These are phyloP conservation scores for Eutrema heterophyllum DNA, from an alignment of 345 rosid species.

Conservation along the genomic window DNA sequence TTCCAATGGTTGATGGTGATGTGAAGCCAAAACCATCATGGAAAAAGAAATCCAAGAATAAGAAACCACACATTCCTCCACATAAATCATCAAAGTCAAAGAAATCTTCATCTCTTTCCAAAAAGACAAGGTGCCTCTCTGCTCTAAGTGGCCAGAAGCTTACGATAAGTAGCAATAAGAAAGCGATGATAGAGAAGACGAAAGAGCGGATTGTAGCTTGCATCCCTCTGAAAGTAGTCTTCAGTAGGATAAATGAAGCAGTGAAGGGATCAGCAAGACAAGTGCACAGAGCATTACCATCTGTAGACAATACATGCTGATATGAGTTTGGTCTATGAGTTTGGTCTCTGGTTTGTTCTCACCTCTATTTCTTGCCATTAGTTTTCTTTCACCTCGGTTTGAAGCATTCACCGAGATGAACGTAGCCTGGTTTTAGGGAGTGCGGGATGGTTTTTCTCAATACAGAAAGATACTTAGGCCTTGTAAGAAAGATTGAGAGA, in stretches of 20 bases:
- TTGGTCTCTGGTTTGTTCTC: not conserved
- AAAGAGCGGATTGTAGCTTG: conserved; percentile 62
- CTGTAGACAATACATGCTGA: conserved; percentile 17
- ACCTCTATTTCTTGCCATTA: conserved; percentile 2
- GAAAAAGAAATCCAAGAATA: conserved; percentile 23
- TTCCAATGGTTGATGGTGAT: conserved; percentile 18
- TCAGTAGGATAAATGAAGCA: conserved; percentile 90
- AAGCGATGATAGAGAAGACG: conserved; percentile 39
- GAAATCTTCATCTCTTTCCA: conserved; percentile 51
- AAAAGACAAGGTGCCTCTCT: conserved; percentile 76
- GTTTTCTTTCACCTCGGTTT: not conserved
- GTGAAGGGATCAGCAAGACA: conserved; percentile 61
- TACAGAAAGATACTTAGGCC: conserved; percentile 10
- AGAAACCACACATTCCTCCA: conserved; percentile 12
- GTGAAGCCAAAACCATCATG: conserved; percentile 20
- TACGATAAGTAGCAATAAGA: conserved; percentile 35
- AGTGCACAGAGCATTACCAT: conserved; percentile 31
- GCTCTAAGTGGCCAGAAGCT: conserved; percentile 58
- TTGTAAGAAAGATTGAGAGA: not conserved
- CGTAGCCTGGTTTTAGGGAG: conserved; percentile 11
- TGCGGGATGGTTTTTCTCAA: conserved; percentile 6
- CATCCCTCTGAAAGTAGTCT: conserved; percentile 77
- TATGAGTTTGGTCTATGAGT: conserved; percentile 21
- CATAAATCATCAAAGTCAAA: conserved; percentile 34
- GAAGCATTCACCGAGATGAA: conserved; percentile 9